Conservation (phyloP, 1,284 basidiomycete species). For the Malassezia sp. region DNA sequence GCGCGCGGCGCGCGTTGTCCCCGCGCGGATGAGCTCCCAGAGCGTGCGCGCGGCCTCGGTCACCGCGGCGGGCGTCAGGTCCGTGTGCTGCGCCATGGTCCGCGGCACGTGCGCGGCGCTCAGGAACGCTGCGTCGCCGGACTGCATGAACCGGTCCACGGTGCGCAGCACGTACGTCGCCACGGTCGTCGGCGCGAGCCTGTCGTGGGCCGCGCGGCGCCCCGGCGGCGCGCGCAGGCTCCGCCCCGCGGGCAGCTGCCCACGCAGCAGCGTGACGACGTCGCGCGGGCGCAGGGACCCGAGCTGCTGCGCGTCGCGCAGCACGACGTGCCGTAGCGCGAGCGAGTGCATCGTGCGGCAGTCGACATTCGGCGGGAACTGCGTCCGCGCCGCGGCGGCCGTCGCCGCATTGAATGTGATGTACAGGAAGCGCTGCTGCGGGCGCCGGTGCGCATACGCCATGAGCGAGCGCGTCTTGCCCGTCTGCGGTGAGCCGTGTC, state of each 20-base stretch:
- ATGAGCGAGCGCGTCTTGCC: slow-evolving; percentile 36
- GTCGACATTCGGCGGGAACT: slow-evolving; percentile 31
- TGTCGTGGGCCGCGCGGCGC: slow-evolving; percentile 14
- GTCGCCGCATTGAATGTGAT: slow-evolving; percentile 38
- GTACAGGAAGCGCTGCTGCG: slow-evolving; percentile 30
- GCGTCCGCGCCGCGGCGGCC: slow-evolving; percentile 23
- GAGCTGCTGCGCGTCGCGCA: slow-evolving; percentile 23
- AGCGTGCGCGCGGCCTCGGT: slow-evolving; percentile 22
- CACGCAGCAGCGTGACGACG: slow-evolving; percentile 22
- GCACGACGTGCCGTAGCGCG: slow-evolving; percentile 25
- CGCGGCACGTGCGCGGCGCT: slow-evolving; percentile 27
- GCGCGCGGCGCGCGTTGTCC: slow-evolving; percentile 17
- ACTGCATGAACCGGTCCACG: slow-evolving; percentile 33
- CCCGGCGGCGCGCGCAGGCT: neutral
- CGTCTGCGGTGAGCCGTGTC: slow-evolving; percentile 11
- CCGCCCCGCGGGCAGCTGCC: slow-evolving; percentile 25
- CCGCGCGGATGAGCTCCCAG: slow-evolving; percentile 27
- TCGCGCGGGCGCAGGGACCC: slow-evolving; percentile 28
- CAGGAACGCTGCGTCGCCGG: slow-evolving; percentile 22
- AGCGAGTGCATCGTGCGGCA: slow-evolving; percentile 40
- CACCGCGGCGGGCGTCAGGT: slow-evolving; percentile 22
- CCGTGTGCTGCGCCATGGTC: slow-evolving; percentile 25
- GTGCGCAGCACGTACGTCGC: slow-evolving; percentile 33
- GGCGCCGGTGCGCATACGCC: slow-evolving; percentile 28
- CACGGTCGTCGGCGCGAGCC: slow-evolving; percentile 28